Percentiles rank a stretch among this genome's conserved stretches.
Conservation (phyloP, 805 yeast genomes). For the Suhomyces xylopsoci region DNA sequence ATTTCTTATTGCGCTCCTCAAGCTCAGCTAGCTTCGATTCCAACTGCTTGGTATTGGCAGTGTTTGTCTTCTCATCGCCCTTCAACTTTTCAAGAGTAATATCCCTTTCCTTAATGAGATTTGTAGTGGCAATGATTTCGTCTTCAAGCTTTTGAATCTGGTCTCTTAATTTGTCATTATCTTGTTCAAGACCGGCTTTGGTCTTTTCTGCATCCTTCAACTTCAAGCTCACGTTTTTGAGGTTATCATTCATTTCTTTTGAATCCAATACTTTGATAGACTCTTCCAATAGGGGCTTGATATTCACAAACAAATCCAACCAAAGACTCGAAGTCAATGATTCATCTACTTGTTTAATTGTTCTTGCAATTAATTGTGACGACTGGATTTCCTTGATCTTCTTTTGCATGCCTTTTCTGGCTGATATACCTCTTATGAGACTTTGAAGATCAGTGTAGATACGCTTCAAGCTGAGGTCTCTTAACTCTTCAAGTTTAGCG, state of each 20-base stretch:
- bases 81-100: constrained; percentile 42
- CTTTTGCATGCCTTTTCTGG: constrained; percentile 46
- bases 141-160: constrained; percentile 31
- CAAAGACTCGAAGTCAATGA: constrained; percentile 59
- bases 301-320: constrained; percentile 67
- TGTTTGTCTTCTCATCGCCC: constrained; percentile 33
- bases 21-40: constrained; percentile 27
- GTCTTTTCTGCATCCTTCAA: constrained; percentile 35
- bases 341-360: constrained; percentile 51
- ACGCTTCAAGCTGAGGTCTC: constrained; percentile 60
- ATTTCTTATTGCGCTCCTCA: constrained; percentile 27
- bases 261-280: constrained; percentile 58
- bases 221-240: constrained; percentile 48
- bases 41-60: constrained; percentile 26
- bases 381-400: constrained; percentile 65
- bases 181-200: constrained; percentile 28
- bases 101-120: constrained; percentile 45
- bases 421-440: constrained; percentile 57
- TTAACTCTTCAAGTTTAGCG: constrained; percentile 71
- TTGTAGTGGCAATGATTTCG: constrained; percentile 26
- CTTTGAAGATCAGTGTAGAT: constrained; percentile 65
- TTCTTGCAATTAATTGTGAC: constrained; percentile 61
- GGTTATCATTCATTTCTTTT: constrained; percentile 54
- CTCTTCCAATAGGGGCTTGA: constrained; percentile 74
- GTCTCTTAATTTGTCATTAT: constrained; percentile 40